A percentile compares a stretch with the other conserved stretches of the same genome.
Evolutionary conservation across 495 filamentous ascomycete genomes (phyloP).

Genomic region (Peziza echinospora): DNA sequence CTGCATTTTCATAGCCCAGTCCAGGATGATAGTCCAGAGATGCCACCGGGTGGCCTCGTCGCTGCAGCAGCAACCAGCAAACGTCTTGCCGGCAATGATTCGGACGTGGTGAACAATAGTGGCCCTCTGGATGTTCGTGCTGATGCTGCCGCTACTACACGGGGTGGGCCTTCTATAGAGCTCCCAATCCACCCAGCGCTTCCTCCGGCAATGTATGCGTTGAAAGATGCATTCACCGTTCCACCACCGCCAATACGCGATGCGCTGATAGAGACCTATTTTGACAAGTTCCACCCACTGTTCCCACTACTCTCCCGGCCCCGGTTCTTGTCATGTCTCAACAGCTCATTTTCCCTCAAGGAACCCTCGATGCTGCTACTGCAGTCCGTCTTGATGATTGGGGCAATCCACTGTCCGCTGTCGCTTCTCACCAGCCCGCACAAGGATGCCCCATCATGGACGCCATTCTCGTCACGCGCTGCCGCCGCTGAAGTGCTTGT

Average conservation of each 20-base stretch:
- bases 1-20: constrained; percentile 4
- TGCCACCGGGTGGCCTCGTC: constrained; percentile 4
- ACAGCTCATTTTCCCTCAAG: not conserved
- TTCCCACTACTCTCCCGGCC: constrained; percentile 5
- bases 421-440: constrained; percentile 1
- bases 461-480: not conserved
- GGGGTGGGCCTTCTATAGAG: no score
- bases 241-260: constrained; percentile 6
- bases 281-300: constrained; percentile 4
- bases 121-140: no score
- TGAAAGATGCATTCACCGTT: constrained; percentile 6
- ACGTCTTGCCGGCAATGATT: not conserved
- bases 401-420: constrained; percentile 7
- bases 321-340: constrained; percentile 3
- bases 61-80: constrained; percentile 1
- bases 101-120: not conserved
- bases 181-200: no score
- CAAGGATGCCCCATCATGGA: not conserved
- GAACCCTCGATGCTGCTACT: constrained; percentile 6
- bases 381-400: constrained; percentile 6
- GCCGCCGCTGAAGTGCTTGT: constrained; percentile 6
- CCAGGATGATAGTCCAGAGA: constrained; percentile 3
- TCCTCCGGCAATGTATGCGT: not conserved
- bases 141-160: not conserved
- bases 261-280: constrained; percentile 5